These are phyloP conservation scores for Gossypioides kirkii DNA, from an alignment of 345 rosid genomes.

Conservation along the genomic window DNA sequence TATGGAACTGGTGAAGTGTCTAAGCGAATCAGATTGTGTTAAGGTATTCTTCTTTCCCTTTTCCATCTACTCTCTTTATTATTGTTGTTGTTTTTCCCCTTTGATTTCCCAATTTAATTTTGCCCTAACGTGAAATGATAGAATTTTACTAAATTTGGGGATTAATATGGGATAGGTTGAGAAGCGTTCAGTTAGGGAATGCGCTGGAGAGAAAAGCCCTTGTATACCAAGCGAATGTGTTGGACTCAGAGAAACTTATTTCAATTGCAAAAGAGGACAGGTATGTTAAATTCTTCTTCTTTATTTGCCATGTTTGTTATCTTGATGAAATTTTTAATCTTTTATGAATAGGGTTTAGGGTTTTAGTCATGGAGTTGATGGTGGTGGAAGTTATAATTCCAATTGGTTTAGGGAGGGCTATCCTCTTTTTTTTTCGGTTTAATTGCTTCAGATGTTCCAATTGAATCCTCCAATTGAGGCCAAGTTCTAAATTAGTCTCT, in stretches of 20 bases:
- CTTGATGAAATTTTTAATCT: background rate
- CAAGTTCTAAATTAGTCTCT: too few species aligned
- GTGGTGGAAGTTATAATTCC: background rate
- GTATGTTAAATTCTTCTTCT: conserved; percentile 28
- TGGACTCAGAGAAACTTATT: conserved; percentile 90
- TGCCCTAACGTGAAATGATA: background rate
- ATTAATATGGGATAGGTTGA: conserved; percentile 38
- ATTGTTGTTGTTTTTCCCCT: background rate
- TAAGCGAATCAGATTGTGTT: conserved; percentile 80
- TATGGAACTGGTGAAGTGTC: conserved; percentile 87
- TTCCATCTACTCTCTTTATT: background rate
- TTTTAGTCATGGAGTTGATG: background rate
- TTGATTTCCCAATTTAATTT: background rate
- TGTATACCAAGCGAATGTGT: conserved; percentile 82
- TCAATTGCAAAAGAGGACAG: conserved; percentile 99
- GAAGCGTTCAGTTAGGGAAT: conserved; percentile 74
- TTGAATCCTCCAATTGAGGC: too few species aligned
- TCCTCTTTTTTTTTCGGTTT: background rate
- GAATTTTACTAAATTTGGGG: background rate
- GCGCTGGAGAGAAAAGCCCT: conserved; percentile 84
- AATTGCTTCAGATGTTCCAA: too few species aligned
- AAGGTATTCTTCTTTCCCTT: conserved; percentile 34
- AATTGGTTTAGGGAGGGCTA: background rate
- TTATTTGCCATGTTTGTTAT: background rate
- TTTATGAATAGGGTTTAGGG: background rate